Evolutionary conservation across 345 rosid genomes (phyloP), one percentile per base, ranked within the genome.

Genomic region (Bruguiera sexangula): DNA sequence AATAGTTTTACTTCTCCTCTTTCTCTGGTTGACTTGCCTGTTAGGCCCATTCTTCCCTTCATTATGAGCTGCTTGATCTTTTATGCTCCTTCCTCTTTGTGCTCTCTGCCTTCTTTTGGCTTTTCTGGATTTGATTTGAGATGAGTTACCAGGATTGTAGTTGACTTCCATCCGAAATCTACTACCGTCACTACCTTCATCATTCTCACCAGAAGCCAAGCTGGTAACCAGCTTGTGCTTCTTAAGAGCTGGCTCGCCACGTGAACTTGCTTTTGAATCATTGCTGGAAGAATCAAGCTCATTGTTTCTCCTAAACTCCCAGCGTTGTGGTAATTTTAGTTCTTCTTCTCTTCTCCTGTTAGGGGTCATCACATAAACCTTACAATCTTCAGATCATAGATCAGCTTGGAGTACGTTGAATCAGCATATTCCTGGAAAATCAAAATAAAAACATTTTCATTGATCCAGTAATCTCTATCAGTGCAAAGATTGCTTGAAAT

Each of bases 211-310:
- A 1, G 81, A 55, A 67, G 64, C 46, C 66, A 72, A 69, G 65
- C 55, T 53, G 3, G 84, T 30, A 24, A 70, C 74, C 64, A 70
- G 78, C 54, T 66, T 77, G 46, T 71, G 70, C 71, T 69, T 83
- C 65, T 79, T 78, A 31, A 60, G 61, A 60, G 60, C 76, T 48
- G 67, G 73, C 39, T 77, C 76, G 10, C 15, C 62, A 51, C 70
- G 72, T 36, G 80, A 68, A 63, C 55, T 61, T 29, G 79, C 79
- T 63, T 68, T 75, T 21, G 79, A 75, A 32, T 79, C 80, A 32
- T 86, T 69, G 68, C 81, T 82, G 6, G 88, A 82, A 27, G 86
- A 80, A 76, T 82, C 85, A 22, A 69, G 58, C 53, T 76, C 79
- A 55, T 70, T 46, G 3, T 79, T 82, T 55, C 61, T 78, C 74